Conservation (phyloP, 441 rosid species). For the Hura crepitans region DNA sequence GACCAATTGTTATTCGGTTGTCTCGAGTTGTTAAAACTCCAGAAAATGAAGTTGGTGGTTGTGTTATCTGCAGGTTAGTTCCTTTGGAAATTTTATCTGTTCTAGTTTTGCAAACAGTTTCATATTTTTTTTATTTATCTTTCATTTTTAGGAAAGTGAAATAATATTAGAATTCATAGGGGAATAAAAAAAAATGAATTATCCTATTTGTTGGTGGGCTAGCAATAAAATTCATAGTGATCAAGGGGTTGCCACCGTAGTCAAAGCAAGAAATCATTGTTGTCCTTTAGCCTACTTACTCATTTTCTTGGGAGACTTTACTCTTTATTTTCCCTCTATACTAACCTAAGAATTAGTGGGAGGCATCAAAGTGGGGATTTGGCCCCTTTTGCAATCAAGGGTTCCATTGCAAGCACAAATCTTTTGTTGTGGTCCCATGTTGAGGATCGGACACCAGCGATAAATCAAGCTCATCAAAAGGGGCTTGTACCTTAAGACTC, state of each 20-base stretch:
- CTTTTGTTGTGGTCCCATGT: no score
- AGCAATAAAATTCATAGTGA: not conserved
- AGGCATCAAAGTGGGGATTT: not conserved
- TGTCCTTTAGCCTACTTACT: not conserved
- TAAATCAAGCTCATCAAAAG: no score
- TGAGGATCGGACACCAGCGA: no score
- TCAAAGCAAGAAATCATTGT: not conserved
- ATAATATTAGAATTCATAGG: not conserved
- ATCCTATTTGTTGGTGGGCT: not conserved
- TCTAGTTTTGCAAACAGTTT: slow-evolving; percentile 7
- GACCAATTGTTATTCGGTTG: slow-evolving; percentile 56
- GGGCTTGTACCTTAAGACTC: no score
- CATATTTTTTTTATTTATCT: not conserved
- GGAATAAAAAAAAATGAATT: not conserved
- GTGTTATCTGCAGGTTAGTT: slow-evolving; percentile 88
- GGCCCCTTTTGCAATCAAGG: not conserved
- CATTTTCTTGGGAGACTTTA: not conserved
- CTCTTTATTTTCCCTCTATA: not conserved
- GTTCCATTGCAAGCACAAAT: not conserved
- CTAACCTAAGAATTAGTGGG: not conserved
- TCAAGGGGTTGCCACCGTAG: not conserved
- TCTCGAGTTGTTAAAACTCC: slow-evolving; percentile 69
- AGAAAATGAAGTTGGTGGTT: slow-evolving; percentile 81
- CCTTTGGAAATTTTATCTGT: not conserved
- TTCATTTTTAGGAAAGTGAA: not conserved